Evolutionary conservation across 352 stramenopile genomes (phyloP), one percentile per base, ranked within the genome.

Genomic region (Globisporangium acanthophoron): DNA sequence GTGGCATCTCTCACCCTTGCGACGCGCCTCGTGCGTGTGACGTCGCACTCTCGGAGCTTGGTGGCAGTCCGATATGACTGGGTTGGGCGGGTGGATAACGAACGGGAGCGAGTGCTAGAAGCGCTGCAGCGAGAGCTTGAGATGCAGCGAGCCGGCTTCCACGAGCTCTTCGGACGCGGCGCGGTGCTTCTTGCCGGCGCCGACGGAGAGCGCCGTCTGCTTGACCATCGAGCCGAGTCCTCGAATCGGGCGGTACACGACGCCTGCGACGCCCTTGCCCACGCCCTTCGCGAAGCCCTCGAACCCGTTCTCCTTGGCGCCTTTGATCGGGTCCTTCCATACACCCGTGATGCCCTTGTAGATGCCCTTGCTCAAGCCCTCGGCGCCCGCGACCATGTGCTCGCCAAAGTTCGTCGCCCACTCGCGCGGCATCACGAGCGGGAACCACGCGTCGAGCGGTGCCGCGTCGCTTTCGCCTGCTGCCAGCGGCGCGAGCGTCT

Each of bases 321-420:
- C 83, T 56, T 78, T 76, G 62, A 92, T 90, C 49, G 80, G 83
- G 41, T 92, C 80, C 47, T 88, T 90, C 73, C 81, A 89, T 6
- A 92, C 71, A 24, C 80, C 80, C 0, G 77, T 91, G 60, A 91
- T 87, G 37, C 83, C 83, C 5, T 72, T 71, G 49, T 86, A 90
- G 46, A 92, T 61, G 15, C 82, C 82, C 46, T 87, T 87, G 33
- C 73, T 73, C 20, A 90, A 50, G 4, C 80, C 80, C 66, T 90
- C 80, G 51, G 77, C 83, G 0, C 77, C 83, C 3, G 80, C 83
- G 16, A 90, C 73, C 73, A 92, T 81, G 77, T 92, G 83, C 55
- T 90, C 83, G 37, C 83, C 79, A 65, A 90, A 90, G 66, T 90
- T 91, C 6, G 60, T 67, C 1, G 82, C 78, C 82, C 82, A 92